Conservation (phyloP, 148 eudicot genomes). For the Bassia scoparia region DNA sequence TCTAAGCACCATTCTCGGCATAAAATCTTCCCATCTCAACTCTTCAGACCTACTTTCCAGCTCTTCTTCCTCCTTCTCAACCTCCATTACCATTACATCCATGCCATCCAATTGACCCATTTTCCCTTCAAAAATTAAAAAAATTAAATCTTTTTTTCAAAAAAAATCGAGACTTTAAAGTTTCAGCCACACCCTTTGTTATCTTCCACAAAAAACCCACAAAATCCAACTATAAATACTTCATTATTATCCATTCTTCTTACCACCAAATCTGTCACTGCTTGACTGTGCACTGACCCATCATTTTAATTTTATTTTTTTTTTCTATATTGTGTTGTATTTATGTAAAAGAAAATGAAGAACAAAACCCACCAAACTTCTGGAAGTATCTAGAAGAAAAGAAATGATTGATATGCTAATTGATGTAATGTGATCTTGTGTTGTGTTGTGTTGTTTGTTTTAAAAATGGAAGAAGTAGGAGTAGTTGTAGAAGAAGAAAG, state of each 20-base stretch:
- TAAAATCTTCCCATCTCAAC: constrained; percentile 39
- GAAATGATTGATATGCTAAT: neutral
- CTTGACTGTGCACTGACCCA: constrained; percentile 7
- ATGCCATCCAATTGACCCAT: constrained; percentile 20
- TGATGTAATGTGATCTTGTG: neutral
- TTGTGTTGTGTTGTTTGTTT: too few relatives aligned
- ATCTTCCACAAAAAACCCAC: constrained; percentile 22
- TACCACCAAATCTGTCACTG: neutral
- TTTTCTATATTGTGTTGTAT: neutral
- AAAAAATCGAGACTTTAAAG: neutral
- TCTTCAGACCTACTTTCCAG: constrained; percentile 7
- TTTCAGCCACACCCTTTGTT: constrained; percentile 28
- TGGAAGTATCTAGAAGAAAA: constrained; percentile 2
- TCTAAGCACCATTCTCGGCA: constrained; percentile 45
- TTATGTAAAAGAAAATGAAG: too few relatives aligned
- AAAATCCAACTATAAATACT: constrained; percentile 2
- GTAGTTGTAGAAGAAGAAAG: neutral
- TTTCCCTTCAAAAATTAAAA: neutral
- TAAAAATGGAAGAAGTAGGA: neutral
- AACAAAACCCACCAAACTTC: neutral
- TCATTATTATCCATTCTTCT: constrained; percentile 22
- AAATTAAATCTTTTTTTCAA: neutral
- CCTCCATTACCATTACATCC: constrained; percentile 23
- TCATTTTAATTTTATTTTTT: neutral
- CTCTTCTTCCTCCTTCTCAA: constrained; percentile 17